A percentile compares a stretch with the other conserved stretches of the same genome.
Evolutionary conservation across 106 monocot species (phyloP).

Genomic region (Dendrobium huoshanense): DNA sequence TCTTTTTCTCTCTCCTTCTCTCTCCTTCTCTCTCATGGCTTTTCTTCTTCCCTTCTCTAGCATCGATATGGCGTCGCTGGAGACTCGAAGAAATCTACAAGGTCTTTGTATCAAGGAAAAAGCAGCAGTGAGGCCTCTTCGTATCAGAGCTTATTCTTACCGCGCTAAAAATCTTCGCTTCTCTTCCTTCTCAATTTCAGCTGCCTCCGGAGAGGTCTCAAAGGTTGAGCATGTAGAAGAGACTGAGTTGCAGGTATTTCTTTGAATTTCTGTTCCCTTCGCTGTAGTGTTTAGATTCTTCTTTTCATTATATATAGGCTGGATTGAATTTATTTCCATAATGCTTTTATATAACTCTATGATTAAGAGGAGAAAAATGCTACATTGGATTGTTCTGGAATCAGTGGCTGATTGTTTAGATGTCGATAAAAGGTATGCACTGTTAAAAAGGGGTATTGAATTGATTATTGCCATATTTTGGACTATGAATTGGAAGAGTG

Average conservation of each 20-base stretch:
- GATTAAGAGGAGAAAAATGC: background rate
- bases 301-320: background rate
- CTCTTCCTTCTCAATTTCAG: background rate
- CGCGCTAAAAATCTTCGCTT: background rate
- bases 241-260: slow-evolving; percentile 1
- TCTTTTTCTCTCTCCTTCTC: too few relatives aligned
- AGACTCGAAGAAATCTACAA: background rate
- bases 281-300: background rate
- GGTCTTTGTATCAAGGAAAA: background rate
- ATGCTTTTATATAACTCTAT: background rate
- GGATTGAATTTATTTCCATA: background rate
- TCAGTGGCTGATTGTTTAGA: background rate
- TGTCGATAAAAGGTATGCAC: background rate
- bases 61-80: background rate
- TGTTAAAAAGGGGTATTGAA: background rate
- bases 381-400: background rate
- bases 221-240: slow-evolving; percentile 3
- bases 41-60: background rate
- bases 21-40: background rate
- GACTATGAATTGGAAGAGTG: background rate
- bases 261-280: background rate
- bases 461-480: background rate
- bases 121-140: background rate
- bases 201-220: background rate
- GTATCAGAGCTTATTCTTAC: background rate